Percentiles rank a stretch among this genome's conserved stretches.
Evolutionary conservation across 345 rosid genomes (phyloP).

Genomic region (Pistacia atlantica): DNA sequence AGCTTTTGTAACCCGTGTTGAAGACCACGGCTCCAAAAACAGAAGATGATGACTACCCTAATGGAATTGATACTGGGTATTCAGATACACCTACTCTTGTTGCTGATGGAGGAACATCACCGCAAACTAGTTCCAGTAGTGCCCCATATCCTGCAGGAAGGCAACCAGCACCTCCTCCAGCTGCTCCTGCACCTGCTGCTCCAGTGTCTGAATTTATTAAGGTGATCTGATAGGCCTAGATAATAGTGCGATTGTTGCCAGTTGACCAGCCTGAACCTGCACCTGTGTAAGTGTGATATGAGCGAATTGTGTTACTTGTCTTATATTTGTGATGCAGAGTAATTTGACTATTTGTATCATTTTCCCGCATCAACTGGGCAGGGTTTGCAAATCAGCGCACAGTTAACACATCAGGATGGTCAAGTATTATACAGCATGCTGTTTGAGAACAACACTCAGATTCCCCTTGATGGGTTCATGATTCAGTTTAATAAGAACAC

Average conservation of each 20-base stretch:
- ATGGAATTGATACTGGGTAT: conserved; percentile 76
- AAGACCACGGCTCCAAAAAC: conserved; percentile 75
- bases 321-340: background rate
- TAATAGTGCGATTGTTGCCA: conserved; percentile 78
- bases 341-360: background rate
- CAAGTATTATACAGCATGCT: conserved; percentile 76
- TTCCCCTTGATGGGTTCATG: conserved; percentile 95
- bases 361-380: conserved; percentile 79
- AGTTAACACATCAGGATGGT: conserved; percentile 73
- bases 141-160: conserved; percentile 56
- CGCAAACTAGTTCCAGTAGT: conserved; percentile 58
- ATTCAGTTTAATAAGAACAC: conserved; percentile 98
- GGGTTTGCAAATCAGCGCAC: conserved; percentile 97
- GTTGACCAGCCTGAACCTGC: conserved; percentile 71
- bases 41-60: conserved; percentile 94
- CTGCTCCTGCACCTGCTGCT: conserved; percentile 52
- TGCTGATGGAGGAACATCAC: conserved; percentile 66
- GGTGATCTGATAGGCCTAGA: conserved; percentile 90
- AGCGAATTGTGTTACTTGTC: background rate
- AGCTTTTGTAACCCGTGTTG: conserved; percentile 84
- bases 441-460: conserved; percentile 88
- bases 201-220: conserved; percentile 87
- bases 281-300: conserved; percentile 59
- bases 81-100: conserved; percentile 65
- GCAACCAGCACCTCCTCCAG: conserved; percentile 60